phyloP scores from a whole-genome alignment of 2,329 filamentous ascomycete species.

The Pestalotiopsis sp. region DNA sequence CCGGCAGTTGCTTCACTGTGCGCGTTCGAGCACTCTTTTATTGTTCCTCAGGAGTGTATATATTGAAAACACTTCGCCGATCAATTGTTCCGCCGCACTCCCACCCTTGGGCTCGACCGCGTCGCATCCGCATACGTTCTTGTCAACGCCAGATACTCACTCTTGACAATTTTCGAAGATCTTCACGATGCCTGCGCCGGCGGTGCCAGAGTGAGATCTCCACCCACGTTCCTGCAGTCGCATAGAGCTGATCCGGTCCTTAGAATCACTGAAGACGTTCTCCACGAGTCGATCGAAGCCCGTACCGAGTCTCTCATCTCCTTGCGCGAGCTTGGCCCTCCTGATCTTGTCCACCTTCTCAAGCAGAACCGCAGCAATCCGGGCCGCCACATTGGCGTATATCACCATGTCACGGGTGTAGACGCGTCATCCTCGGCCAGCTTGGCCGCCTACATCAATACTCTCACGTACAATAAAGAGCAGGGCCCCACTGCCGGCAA shows the following conservation, averaged over 20 bases:
- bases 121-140: not conserved
- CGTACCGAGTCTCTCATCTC: slow-evolving; percentile 86
- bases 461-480: slow-evolving; percentile 81
- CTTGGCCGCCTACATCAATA: slow-evolving; percentile 97
- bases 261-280: slow-evolving; percentile 91
- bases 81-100: not conserved
- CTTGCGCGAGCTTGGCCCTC: slow-evolving; percentile 90
- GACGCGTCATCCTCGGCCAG: slow-evolving; percentile 98
- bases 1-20: not conserved
- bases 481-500: slow-evolving; percentile 73
- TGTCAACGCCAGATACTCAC: not conserved
- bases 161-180: not conserved
- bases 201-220: slow-evolving; percentile 34
- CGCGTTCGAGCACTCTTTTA: not conserved
- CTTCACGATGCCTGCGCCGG: slow-evolving; percentile 33
- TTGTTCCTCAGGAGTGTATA: not conserved
- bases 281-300: slow-evolving; percentile 89
- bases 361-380: slow-evolving; percentile 68
- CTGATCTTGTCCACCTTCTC: slow-evolving; percentile 92
- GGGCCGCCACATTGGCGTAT: slow-evolving; percentile 80
- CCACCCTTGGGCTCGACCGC: not conserved
- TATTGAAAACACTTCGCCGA: not conserved
- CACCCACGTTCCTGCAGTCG: not conserved
- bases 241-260: slow-evolving; percentile 1
- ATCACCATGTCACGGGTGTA: slow-evolving; percentile 96